phyloP scores from a whole-genome alignment of 2,329 filamentous ascomycete genomes.

The Microcera coccophila region DNA sequence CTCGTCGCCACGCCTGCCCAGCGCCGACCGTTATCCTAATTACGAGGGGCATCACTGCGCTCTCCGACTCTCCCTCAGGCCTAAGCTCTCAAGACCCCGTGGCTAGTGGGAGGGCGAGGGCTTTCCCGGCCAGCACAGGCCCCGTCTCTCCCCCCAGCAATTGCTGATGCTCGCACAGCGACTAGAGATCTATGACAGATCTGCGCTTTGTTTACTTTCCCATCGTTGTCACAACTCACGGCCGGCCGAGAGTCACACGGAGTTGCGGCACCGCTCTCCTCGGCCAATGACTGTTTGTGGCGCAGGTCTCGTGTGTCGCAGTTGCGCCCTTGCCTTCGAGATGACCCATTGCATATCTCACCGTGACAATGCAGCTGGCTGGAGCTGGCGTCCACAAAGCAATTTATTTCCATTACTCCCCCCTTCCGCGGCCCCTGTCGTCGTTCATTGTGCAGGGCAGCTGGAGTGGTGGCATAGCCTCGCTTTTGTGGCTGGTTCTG shows the following conservation, averaged over 20 bases:
- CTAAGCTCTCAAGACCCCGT: neutral
- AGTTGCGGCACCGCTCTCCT: no score
- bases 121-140: conserved; percentile 3
- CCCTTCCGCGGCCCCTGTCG: neutral
- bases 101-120: conserved; percentile 12
- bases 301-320: conserved; percentile 11
- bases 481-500: neutral
- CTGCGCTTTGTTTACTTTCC: no score
- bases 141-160: neutral
- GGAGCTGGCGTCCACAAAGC: neutral
- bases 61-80: neutral
- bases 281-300: no score
- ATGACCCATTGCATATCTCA: conserved; percentile 13
- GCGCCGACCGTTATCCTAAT: no score
- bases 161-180: neutral
- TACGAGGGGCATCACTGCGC: no score
- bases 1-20: neutral
- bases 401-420: neutral
- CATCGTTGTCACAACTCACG: no score
- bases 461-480: neutral
- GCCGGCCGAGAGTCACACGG: no score
- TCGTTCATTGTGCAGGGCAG: no score
- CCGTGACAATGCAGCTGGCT: conserved; percentile 7
- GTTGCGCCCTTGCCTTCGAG: conserved; percentile 15
- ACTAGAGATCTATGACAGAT: neutral